Evolutionary conservation across 1,284 basidiomycete species (phyloP).

Genomic region (Neonothopanus nambi): DNA sequence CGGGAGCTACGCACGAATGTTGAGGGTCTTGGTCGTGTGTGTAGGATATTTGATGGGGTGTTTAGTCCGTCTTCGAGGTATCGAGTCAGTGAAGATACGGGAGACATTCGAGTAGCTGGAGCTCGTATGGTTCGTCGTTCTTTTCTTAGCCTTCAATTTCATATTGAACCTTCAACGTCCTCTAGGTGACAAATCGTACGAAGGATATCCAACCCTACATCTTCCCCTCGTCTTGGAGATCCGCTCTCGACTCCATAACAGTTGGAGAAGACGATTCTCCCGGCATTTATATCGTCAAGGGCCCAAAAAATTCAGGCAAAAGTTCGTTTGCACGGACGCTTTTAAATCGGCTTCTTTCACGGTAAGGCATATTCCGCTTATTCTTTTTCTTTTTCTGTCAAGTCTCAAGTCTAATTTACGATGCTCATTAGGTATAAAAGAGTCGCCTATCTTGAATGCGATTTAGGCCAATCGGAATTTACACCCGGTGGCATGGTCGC

Average conservation of each 20-base stretch:
- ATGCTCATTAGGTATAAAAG: slow-evolving; percentile 51
- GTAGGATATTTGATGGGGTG: slow-evolving; percentile 57
- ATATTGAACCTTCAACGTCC: background rate
- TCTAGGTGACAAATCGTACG: slow-evolving; percentile 40
- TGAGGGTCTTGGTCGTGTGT: slow-evolving; percentile 63
- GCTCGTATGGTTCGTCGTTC: slow-evolving; percentile 53
- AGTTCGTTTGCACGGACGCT: slow-evolving; percentile 81
- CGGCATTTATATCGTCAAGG: slow-evolving; percentile 66
- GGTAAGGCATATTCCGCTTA: too few species aligned
- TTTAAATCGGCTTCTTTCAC: slow-evolving; percentile 68
- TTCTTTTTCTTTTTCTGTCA: too few species aligned
- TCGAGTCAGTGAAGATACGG: background rate
- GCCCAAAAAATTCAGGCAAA: slow-evolving; percentile 88
- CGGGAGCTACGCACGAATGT: slow-evolving; percentile 56
- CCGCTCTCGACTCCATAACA: slow-evolving; percentile 37
- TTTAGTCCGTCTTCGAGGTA: slow-evolving; percentile 44
- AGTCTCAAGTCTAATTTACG: too few species aligned
- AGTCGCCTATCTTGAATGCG: slow-evolving; percentile 91
- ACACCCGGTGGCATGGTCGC: slow-evolving; percentile 85
- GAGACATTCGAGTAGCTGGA: slow-evolving; percentile 45
- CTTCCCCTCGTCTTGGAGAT: slow-evolving; percentile 60
- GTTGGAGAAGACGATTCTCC: background rate
- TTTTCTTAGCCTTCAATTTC: background rate
- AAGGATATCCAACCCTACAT: slow-evolving; percentile 49
- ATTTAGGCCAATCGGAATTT: slow-evolving; percentile 94